phyloP scores from a whole-genome alignment of 2,329 filamentous ascomycete species.

The Mycosphaerella arachidis region DNA sequence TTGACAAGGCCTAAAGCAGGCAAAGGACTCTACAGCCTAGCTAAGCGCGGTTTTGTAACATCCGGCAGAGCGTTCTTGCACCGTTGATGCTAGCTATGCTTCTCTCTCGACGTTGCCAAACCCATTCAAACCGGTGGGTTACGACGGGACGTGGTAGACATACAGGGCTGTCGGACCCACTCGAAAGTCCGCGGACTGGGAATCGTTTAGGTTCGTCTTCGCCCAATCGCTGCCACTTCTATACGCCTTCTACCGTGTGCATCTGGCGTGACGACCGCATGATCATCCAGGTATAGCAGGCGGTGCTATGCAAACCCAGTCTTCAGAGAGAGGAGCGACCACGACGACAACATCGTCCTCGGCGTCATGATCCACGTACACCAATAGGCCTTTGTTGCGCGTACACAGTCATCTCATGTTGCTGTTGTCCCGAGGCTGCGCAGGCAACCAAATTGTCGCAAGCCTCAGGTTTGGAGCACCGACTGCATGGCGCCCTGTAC shows the following conservation, averaged over 20 bases:
- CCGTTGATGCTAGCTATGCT: too few relatives aligned
- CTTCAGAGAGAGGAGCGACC: not conserved
- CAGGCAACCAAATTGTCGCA: too few relatives aligned
- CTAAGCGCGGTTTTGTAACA: too few relatives aligned
- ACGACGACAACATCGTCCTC: not conserved
- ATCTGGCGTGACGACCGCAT: not conserved
- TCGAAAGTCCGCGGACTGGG: not conserved
- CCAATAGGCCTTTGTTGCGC: not conserved
- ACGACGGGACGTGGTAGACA: too few relatives aligned
- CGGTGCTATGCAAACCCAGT: not conserved
- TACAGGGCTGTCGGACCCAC: not conserved
- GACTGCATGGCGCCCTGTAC: too few relatives aligned
- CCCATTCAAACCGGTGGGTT: too few relatives aligned
- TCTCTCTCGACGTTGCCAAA: too few relatives aligned
- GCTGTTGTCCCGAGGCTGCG: not conserved
- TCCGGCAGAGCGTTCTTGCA: too few relatives aligned
- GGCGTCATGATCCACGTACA: not conserved
- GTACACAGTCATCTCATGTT: not conserved
- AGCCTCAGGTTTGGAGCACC: too few relatives aligned
- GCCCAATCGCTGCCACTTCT: not conserved
- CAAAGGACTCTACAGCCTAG: too few relatives aligned
- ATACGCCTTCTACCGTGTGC: not conserved
- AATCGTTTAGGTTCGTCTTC: not conserved
- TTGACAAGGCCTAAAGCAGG: too few relatives aligned
- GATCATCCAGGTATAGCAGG: not conserved